Evolutionary conservation across 306 rosid species (phyloP).

Genomic region (Parietaria judaica): DNA sequence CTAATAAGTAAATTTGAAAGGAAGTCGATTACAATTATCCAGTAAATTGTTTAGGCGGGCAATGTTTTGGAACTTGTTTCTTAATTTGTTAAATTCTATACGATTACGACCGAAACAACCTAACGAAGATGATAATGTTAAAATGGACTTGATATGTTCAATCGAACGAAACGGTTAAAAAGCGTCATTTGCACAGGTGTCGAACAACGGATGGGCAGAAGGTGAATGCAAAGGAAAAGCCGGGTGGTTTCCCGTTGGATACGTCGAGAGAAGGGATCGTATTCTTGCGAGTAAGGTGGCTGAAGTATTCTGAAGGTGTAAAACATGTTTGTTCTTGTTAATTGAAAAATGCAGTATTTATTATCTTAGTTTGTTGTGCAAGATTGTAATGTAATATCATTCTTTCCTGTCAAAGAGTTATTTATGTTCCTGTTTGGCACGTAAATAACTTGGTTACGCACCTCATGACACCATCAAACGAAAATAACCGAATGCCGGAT

Average conservation of each 20-base stretch:
- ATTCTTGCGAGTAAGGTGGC: constrained; percentile 95
- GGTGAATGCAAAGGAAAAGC: constrained; percentile 97
- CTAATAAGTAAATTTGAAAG: no score
- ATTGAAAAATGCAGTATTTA: constrained; percentile 17
- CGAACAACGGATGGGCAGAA: constrained; percentile 97
- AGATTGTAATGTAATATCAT: background rate
- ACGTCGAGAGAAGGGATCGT: constrained; percentile 78
- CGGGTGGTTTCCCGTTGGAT: constrained; percentile 96
- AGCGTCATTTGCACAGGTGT: constrained; percentile 32
- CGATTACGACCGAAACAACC: no score
- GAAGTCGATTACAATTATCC: no score
- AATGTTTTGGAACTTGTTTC: background rate
- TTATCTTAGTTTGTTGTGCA: background rate
- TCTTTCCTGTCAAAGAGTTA: background rate
- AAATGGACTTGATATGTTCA: background rate
- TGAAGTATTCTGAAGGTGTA: constrained; percentile 61
- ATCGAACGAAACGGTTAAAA: background rate
- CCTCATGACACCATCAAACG: no score
- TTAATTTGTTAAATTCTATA: background rate
- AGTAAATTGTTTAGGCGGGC: no score
- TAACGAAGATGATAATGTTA: no score
- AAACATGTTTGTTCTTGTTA: constrained; percentile 18
- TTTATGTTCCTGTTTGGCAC: background rate
- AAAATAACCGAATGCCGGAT: no score
- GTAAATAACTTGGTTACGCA: background rate